These are phyloP conservation scores for Trametes coccinea DNA, from an alignment of 768 basidiomycete species.

Conservation along the genomic window DNA sequence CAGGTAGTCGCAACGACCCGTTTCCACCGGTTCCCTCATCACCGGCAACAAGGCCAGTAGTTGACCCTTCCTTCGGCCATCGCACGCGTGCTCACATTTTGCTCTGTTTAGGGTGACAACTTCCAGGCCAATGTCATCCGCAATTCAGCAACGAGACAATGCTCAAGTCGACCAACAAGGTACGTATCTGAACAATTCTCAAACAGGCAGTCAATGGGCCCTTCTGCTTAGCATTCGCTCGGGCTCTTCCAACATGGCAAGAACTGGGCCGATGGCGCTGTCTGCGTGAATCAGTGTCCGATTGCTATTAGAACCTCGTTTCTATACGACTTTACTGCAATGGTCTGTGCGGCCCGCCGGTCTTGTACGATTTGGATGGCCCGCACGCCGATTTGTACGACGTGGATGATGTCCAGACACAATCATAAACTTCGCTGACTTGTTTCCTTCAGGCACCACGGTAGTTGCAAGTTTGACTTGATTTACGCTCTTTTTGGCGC, in stretches of 20 bases:
- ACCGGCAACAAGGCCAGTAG: conserved; percentile 26
- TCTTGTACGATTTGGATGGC: conserved; percentile 33
- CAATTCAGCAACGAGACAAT: conserved; percentile 23
- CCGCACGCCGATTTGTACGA: conserved; percentile 33
- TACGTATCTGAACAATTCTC: too few relatives aligned
- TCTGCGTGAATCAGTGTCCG: conserved; percentile 47
- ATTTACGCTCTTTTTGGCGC: conserved; percentile 30
- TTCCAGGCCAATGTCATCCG: conserved; percentile 29
- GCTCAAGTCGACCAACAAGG: conserved; percentile 25
- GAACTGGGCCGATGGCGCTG: conserved; percentile 47
- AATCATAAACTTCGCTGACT: too few relatives aligned
- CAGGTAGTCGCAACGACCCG: too few relatives aligned
- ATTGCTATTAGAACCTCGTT: conserved; percentile 40
- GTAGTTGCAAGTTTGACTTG: conserved; percentile 27
- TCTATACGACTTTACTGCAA: conserved; percentile 46
- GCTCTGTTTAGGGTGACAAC: conserved; percentile 19
- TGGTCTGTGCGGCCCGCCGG: conserved; percentile 39
- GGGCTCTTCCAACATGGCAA: conserved; percentile 47
- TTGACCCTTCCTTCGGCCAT: neutral
- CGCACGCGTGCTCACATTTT: too few relatives aligned
- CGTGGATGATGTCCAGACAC: conserved; percentile 28
- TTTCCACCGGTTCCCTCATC: conserved; percentile 27
- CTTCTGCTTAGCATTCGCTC: conserved; percentile 41
- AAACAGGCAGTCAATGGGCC: neutral
- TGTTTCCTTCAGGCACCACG: conserved; percentile 36